Conservation (phyloP, 768 basidiomycete species). For the Xerocomellus amylosporus region DNA sequence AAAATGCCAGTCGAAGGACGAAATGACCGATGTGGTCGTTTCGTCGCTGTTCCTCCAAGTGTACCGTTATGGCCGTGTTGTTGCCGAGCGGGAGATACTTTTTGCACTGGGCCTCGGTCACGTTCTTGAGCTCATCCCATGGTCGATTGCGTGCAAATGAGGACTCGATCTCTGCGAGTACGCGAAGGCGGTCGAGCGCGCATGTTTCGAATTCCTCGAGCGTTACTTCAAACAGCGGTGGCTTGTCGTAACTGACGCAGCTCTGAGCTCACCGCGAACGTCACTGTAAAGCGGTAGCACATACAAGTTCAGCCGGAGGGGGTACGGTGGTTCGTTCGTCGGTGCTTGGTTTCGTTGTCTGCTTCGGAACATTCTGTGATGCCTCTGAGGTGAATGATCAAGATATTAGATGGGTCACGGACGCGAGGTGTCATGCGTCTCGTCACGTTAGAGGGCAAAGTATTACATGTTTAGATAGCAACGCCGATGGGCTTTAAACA, state of each 20-base stretch:
- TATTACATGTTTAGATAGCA: conserved; percentile 17
- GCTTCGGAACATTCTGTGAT: conserved; percentile 21
- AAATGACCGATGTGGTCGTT: conserved; percentile 92
- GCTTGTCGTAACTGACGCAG: conserved; percentile 71
- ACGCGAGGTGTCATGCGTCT: conserved; percentile 28
- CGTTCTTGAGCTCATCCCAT: conserved; percentile 70
- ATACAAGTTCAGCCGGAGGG: conserved; percentile 78
- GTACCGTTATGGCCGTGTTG: conserved; percentile 46
- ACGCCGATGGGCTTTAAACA: conserved; percentile 6
- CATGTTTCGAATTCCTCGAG: conserved; percentile 93
- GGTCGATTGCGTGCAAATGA: conserved; percentile 79
- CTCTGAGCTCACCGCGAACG: conserved; percentile 3
- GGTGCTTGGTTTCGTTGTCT: conserved; percentile 6
- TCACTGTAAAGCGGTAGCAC: conserved; percentile 19
- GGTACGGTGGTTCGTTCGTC: conserved; percentile 41
- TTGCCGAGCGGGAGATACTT: conserved; percentile 75
- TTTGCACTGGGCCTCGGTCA: conserved; percentile 60
- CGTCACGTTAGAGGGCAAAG: conserved; percentile 11
- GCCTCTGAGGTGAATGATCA: not conserved
- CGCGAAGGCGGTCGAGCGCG: conserved; percentile 82
- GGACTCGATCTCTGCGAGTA: conserved; percentile 89
- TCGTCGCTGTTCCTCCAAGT: conserved; percentile 62
- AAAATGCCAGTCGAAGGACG: conserved; percentile 91
- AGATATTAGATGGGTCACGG: conserved; percentile 10
- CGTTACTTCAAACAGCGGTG: conserved; percentile 85